Percentiles rank a stretch among this genome's conserved stretches.
Conservation (phyloP, 306 rosid genomes). For the Delonix regia region DNA sequence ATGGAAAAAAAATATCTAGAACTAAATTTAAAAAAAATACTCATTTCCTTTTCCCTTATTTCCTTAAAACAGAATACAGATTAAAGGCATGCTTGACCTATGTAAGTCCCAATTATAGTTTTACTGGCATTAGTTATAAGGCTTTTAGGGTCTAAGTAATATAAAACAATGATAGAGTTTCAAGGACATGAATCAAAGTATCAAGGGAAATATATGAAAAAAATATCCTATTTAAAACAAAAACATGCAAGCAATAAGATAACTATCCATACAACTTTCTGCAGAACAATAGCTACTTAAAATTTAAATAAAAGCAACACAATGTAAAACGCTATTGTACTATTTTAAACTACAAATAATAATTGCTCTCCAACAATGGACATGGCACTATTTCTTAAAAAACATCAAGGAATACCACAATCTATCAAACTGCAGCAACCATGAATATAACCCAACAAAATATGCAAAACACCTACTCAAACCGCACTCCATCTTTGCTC, state of each 20-base stretch:
- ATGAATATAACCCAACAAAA: slow-evolving; percentile 21
- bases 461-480: slow-evolving; percentile 88
- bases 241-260: background rate
- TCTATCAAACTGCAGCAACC: slow-evolving; percentile 17
- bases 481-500: slow-evolving; percentile 99
- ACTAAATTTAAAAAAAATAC: background rate
- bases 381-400: slow-evolving; percentile 5
- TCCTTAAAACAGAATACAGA: background rate
- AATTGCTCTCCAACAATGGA: slow-evolving; percentile 8
- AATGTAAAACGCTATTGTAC: slow-evolving; percentile 7
- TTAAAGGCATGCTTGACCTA: slow-evolving; percentile 5
- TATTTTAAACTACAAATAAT: slow-evolving; percentile 19
- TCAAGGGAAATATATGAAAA: background rate
- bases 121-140: slow-evolving; percentile 15
- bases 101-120: background rate
- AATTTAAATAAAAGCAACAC: slow-evolving; percentile 13
- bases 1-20: too few species aligned
- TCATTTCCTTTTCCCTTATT: background rate
- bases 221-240: slow-evolving; percentile 8
- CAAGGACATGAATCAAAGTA: background rate
- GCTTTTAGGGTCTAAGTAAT: background rate
- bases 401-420: slow-evolving; percentile 29
- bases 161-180: background rate
- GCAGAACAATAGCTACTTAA: background rate
- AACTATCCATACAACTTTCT: background rate